phyloP scores from a whole-genome alignment of 1,139 yeast species.

The Pichia norvegensis region DNA sequence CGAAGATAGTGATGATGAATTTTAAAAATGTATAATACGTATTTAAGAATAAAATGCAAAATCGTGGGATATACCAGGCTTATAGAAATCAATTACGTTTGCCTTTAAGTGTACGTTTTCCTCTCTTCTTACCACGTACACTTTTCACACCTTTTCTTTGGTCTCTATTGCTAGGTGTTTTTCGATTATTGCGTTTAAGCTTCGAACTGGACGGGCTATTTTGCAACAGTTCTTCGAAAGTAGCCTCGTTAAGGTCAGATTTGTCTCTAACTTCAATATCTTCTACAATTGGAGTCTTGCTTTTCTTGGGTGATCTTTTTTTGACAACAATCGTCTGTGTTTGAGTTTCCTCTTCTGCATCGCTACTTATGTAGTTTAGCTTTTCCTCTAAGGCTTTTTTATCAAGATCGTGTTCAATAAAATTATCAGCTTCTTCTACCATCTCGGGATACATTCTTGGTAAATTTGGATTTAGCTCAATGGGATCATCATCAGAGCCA shows the following conservation, averaged over 20 bases:
- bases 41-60: no score
- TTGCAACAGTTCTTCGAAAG: background rate
- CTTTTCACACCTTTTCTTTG: background rate
- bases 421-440: conserved; percentile 19
- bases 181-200: background rate
- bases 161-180: background rate
- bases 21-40: background rate
- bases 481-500: conserved; percentile 20
- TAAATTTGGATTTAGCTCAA: conserved; percentile 7
- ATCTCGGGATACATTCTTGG: conserved; percentile 15
- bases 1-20: conserved; percentile 9
- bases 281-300: background rate
- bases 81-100: background rate
- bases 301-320: background rate
- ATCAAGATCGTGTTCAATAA: conserved; percentile 16
- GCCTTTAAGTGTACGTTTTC: background rate
- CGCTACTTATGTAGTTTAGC: conserved; percentile 9
- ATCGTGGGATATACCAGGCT: no score
- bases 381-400: background rate
- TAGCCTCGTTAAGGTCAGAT: background rate
- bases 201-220: background rate
- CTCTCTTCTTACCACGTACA: background rate
- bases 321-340: background rate
- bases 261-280: background rate
- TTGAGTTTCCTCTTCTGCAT: conserved; percentile 9